phyloP scores from a whole-genome alignment of 1,284 basidiomycete species.

The Malassezia yamatoensis region DNA sequence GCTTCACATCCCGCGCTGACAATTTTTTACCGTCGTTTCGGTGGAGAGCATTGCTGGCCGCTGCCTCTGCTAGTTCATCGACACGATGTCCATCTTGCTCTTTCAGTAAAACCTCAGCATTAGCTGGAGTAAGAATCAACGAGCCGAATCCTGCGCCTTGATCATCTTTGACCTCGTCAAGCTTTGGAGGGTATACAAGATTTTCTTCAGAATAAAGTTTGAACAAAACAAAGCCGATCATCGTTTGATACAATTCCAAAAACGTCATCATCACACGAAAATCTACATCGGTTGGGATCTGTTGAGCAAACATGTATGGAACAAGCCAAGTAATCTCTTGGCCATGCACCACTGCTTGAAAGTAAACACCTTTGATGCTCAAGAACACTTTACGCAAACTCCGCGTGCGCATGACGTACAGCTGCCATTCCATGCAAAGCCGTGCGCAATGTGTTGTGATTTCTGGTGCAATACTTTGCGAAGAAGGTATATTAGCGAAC shows the following conservation, averaged over 20 bases:
- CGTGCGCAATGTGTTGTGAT: conserved; percentile 83
- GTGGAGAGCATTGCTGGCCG: conserved; percentile 22
- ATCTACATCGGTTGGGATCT: conserved; percentile 85
- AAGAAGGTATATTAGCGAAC: conserved; percentile 58
- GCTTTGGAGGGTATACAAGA: conserved; percentile 83
- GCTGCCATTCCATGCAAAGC: conserved; percentile 58
- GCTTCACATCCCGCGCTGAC: conserved; percentile 51
- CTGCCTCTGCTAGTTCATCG: conserved; percentile 17
- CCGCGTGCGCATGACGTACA: conserved; percentile 83
- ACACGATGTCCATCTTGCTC: neutral
- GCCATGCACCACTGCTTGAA: conserved; percentile 88
- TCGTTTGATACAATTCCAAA: conserved; percentile 92
- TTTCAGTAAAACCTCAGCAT: conserved; percentile 29
- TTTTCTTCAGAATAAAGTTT: conserved; percentile 92
- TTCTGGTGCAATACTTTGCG: conserved; percentile 63
- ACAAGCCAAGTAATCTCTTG: conserved; percentile 93
- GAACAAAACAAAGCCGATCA: conserved; percentile 91
- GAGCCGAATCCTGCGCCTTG: conserved; percentile 73
- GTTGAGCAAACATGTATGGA: conserved; percentile 95
- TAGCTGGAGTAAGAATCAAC: conserved; percentile 62
- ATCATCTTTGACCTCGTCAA: conserved; percentile 76
- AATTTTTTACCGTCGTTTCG: conserved; percentile 49
- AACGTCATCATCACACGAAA: conserved; percentile 97
- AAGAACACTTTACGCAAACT: conserved; percentile 84
- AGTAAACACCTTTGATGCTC: conserved; percentile 97